phyloP scores from a whole-genome alignment of 2,329 filamentous ascomycete species.

The Sphaerulina musiva region DNA sequence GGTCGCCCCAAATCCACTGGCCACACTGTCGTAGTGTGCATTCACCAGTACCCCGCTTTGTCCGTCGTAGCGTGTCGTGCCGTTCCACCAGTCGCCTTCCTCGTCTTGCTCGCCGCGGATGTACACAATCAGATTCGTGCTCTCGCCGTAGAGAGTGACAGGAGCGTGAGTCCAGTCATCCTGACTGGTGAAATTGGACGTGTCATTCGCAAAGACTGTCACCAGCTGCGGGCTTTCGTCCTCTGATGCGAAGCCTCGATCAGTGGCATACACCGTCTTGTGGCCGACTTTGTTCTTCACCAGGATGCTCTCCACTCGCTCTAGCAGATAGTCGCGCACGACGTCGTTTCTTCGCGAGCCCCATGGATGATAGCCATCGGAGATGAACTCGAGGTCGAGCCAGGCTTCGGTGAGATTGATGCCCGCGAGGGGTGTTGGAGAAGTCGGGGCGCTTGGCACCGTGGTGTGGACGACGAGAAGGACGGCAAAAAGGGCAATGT shows the following conservation, averaged over 20 bases:
- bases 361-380: conserved; percentile 65
- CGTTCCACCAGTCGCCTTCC: conserved; percentile 65
- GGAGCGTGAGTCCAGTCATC: conserved; percentile 24
- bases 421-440: conserved; percentile 51
- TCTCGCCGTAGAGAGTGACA: conserved; percentile 71
- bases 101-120: conserved; percentile 72
- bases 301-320: conserved; percentile 64
- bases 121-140: conserved; percentile 86
- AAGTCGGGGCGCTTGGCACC: conserved; percentile 65
- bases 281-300: conserved; percentile 51
- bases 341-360: conserved; percentile 64
- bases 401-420: conserved; percentile 81
- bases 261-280: conserved; percentile 26
- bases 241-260: conserved; percentile 31
- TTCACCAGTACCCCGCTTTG: conserved; percentile 79
- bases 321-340: conserved; percentile 68
- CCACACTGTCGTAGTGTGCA: conserved; percentile 90
- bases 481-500: conserved; percentile 70
- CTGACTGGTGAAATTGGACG: conserved; percentile 65
- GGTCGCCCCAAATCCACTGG: conserved; percentile 85
- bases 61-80: conserved; percentile 35
- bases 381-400: conserved; percentile 72
- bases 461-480: conserved; percentile 66
- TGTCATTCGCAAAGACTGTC: conserved; percentile 69
- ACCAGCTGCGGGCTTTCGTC: conserved; percentile 27